phyloP scores from a whole-genome alignment of 78 protist species.

The Protostelium mycophagum region DNA sequence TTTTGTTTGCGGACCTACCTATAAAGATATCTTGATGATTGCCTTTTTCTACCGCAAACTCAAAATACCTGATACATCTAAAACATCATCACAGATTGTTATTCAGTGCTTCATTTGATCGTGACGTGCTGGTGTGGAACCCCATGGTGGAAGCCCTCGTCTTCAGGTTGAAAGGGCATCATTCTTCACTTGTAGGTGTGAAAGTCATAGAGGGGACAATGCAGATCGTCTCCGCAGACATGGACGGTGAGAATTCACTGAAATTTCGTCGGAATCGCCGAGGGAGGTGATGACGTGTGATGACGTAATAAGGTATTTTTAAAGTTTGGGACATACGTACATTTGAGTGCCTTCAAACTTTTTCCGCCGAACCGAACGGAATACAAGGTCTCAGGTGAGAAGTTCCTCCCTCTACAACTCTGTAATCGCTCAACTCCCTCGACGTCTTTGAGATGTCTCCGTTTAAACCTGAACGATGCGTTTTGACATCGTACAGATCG shows the following conservation, averaged over 20 bases:
- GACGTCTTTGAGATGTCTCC: no score
- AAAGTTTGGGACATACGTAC: slow-evolving; percentile 5
- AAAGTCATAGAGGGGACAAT: neutral
- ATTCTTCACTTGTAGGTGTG: neutral
- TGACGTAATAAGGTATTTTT: neutral
- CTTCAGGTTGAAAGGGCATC: slow-evolving; percentile 1
- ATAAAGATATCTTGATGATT: no score
- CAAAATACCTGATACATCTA: neutral
- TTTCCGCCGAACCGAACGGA: neutral
- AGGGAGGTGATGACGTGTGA: no score
- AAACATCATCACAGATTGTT: neutral
- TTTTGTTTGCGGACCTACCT: no score
- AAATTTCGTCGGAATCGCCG: neutral
- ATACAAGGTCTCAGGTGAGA: neutral
- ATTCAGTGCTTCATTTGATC: slow-evolving; percentile 1
- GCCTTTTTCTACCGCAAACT: no score
- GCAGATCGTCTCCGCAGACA: neutral
- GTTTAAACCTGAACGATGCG: neutral
- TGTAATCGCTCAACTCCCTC: no score
- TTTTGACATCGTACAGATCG: neutral
- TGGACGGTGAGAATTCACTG: neutral
- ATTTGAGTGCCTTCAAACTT: neutral
- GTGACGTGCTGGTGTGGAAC: slow-evolving; percentile 3
- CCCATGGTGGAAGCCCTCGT: neutral
- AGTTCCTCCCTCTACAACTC: neutral